A percentile compares a stretch with the other conserved stretches of the same genome.
Conservation (phyloP, 768 basidiomycete genomes). For the Boletellus ananiceps region DNA sequence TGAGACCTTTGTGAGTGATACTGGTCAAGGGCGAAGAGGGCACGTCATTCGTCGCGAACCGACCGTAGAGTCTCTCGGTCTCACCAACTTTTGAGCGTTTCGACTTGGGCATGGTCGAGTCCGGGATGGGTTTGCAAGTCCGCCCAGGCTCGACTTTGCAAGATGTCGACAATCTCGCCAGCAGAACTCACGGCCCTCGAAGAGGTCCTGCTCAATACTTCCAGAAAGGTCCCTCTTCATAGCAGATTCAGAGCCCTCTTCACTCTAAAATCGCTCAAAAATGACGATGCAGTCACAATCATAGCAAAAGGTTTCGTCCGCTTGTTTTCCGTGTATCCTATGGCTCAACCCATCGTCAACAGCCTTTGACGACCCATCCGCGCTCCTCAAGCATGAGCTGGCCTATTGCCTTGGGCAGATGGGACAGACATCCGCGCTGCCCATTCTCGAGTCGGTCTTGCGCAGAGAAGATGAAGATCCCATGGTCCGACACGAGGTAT, state of each 20-base stretch:
- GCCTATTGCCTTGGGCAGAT: conserved; percentile 97
- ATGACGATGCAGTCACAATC: conserved; percentile 73
- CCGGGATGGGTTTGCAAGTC: conserved; percentile 41
- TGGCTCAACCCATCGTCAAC: conserved; percentile 6
- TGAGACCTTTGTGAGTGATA: conserved; percentile 89
- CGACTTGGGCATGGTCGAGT: conserved; percentile 72
- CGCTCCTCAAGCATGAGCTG: conserved; percentile 92
- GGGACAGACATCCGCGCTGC: conserved; percentile 65
- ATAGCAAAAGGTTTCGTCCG: conserved; percentile 69
- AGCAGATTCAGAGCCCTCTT: conserved; percentile 89
- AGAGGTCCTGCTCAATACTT: conserved; percentile 70
- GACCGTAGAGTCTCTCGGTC: conserved; percentile 25
- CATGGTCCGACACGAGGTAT: conserved; percentile 97
- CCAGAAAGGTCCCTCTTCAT: conserved; percentile 72
- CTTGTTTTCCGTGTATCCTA: conserved; percentile 1
- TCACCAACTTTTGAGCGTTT: conserved; percentile 85
- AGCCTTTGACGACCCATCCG: conserved; percentile 86
- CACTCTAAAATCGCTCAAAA: conserved; percentile 80
- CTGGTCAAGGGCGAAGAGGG: conserved; percentile 35
- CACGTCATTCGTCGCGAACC: conserved; percentile 1
- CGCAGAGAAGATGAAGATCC: conserved; percentile 69
- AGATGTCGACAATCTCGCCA: conserved; percentile 34
- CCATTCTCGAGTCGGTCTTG: conserved; percentile 74
- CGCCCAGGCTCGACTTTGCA: conserved; percentile 34
- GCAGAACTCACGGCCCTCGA: conserved; percentile 66